Evolutionary conservation across 225 moss, liverwort and hornwort genomes (phyloP).

Genomic region (Marchantia paleacea): DNA sequence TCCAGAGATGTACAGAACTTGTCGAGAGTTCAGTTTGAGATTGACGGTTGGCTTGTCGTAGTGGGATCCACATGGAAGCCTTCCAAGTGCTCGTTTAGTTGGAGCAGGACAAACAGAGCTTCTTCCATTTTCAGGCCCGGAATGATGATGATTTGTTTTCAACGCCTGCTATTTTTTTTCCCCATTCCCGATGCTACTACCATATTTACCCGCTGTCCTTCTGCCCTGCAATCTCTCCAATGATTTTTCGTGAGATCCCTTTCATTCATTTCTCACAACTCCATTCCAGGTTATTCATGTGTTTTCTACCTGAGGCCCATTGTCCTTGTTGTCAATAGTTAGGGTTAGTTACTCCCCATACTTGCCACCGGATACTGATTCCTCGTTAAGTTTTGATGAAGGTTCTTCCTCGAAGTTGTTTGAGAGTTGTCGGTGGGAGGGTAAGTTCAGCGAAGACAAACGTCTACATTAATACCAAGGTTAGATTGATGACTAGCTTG

Average conservation of each 20-base stretch:
- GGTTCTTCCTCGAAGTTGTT: background rate
- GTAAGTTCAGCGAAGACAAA: background rate
- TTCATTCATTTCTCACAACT: background rate
- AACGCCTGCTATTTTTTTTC: background rate
- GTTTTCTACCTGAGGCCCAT: background rate
- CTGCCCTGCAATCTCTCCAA: background rate
- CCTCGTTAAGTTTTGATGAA: background rate
- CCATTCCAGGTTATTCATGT: background rate
- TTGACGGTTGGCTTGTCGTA: conserved; percentile 1
- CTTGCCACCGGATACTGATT: background rate
- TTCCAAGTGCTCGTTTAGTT: background rate
- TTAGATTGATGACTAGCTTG: background rate
- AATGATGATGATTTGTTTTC: background rate
- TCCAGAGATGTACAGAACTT: conserved; percentile 12
- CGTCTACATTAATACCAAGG: background rate
- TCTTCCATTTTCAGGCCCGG: background rate
- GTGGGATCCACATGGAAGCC: background rate
- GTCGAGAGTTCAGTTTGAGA: conserved; percentile 5
- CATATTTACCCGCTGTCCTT: background rate
- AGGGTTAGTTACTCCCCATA: background rate
- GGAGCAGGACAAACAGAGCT: background rate
- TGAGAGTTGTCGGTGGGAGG: background rate
- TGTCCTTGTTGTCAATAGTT: background rate
- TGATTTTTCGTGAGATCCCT: background rate
- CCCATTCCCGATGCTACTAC: background rate